Evolutionary conservation across 805 yeast genomes (phyloP).

Genomic region (Ogataea glucozyma): DNA sequence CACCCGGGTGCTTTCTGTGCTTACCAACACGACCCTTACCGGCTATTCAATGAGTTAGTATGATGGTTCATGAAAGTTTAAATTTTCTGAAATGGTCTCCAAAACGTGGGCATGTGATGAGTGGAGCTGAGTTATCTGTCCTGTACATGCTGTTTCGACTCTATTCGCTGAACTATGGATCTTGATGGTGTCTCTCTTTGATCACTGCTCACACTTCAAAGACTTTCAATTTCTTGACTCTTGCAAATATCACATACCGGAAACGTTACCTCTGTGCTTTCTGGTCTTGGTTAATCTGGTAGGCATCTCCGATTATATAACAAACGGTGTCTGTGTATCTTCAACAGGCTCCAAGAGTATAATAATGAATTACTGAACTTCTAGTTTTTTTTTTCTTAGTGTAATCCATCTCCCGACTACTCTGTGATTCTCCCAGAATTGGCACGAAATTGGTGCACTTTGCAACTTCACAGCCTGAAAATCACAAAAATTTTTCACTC

Average conservation of each 20-base stretch:
- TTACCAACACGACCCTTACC: conserved; percentile 99
- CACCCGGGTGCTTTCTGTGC: conserved; percentile 99
- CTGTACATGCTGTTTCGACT: no score
- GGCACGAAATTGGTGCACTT: conserved; percentile 6
- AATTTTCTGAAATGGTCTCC: no score
- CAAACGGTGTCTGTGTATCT: conserved; percentile 12
- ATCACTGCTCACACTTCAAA: not conserved
- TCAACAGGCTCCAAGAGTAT: conserved; percentile 7
- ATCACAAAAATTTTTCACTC: conserved; percentile 15
- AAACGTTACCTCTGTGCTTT: conserved; percentile 99
- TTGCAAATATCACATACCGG: conserved; percentile 67
- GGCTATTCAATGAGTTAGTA: conserved; percentile 54
- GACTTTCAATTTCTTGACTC: not conserved
- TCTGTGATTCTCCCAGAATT: conserved; percentile 9
- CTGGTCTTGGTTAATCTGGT: conserved; percentile 99
- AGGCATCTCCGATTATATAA: conserved; percentile 65
- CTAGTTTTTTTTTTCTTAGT: not conserved
- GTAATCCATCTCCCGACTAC: conserved; percentile 1
- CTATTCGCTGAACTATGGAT: no score
- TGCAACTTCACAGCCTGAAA: conserved; percentile 10
- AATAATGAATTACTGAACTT: conserved; percentile 6
- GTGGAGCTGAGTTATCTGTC: no score
- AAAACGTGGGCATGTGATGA: no score
- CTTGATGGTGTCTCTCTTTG: not conserved
- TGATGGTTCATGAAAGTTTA: no score